A percentile compares a stretch with the other conserved stretches of the same genome.
phyloP scores from a whole-genome alignment of 306 rosid genomes.

The Trichosanthes truncata region DNA sequence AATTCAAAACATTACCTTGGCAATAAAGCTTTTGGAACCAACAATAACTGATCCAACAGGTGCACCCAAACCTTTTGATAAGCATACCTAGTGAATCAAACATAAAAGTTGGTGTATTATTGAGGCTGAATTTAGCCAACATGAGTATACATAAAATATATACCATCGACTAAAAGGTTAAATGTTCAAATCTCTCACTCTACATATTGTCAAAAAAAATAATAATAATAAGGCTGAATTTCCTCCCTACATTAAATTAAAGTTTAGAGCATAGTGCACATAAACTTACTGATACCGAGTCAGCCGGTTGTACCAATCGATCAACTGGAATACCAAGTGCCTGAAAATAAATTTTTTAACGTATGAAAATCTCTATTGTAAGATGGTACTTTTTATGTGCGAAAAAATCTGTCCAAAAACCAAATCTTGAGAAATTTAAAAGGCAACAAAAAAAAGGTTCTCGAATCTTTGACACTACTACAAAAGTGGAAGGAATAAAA shows the following conservation, averaged over 20 bases:
- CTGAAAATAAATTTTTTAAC: slow-evolving; percentile 28
- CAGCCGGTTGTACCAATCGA: slow-evolving; percentile 89
- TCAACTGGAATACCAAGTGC: slow-evolving; percentile 78
- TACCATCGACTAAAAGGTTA: no score
- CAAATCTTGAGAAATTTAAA: neutral
- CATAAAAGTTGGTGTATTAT: neutral
- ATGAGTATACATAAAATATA: no score
- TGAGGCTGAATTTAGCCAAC: neutral
- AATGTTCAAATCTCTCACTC: no score
- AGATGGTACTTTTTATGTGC: neutral
- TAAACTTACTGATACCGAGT: slow-evolving; percentile 50
- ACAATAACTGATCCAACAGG: slow-evolving; percentile 88
- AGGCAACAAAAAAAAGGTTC: neutral
- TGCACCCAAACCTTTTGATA: slow-evolving; percentile 84
- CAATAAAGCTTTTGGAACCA: slow-evolving; percentile 64
- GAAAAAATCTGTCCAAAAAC: neutral
- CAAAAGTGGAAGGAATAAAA: no score
- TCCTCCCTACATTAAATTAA: neutral
- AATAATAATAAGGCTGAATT: neutral
- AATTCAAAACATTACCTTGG: slow-evolving; percentile 43
- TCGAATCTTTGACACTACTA: no score
- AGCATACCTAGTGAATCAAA: neutral
- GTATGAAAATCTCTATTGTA: neutral
- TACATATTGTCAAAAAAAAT: no score
- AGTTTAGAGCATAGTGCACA: neutral